Evolutionary conservation across 2,329 filamentous ascomycete genomes (phyloP).

Genomic region (Sclerotinia borealis): DNA sequence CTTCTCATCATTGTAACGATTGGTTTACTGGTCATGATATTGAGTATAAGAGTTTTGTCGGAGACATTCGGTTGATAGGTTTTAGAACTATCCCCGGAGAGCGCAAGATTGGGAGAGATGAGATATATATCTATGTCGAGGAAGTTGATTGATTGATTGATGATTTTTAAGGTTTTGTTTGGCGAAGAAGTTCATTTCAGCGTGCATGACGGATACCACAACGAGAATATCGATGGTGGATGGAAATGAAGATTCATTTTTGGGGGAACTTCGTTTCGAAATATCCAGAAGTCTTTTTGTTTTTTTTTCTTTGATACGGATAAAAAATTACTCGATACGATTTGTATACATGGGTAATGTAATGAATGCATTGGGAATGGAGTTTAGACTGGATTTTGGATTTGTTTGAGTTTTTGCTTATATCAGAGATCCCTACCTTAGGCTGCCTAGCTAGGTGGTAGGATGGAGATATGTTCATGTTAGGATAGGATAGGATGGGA

Average conservation of each 20-base stretch:
- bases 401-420: neutral
- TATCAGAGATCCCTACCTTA: neutral
- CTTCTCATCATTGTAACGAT: constrained; percentile 93
- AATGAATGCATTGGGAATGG: constrained; percentile 7
- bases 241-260: constrained; percentile 1
- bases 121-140: constrained; percentile 2
- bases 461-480: neutral
- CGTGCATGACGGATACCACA: constrained; percentile 5
- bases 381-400: constrained; percentile 1
- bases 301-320: constrained; percentile 3
- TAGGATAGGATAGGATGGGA: constrained; percentile 1
- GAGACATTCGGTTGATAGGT: constrained; percentile 38
- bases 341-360: constrained; percentile 9
- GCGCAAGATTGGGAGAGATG: constrained; percentile 1
- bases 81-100: neutral
- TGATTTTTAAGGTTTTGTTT: constrained; percentile 7
- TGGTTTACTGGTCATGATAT: constrained; percentile 89
- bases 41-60: constrained; percentile 78
- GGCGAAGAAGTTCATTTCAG: constrained; percentile 8
- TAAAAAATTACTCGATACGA: constrained; percentile 6
- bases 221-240: constrained; percentile 9
- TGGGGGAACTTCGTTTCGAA: neutral
- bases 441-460: no score
- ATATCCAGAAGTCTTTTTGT: neutral
- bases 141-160: constrained; percentile 3